These are phyloP conservation scores for Sutorius australiensis DNA, from an alignment of 768 basidiomycete species.

Conservation along the genomic window DNA sequence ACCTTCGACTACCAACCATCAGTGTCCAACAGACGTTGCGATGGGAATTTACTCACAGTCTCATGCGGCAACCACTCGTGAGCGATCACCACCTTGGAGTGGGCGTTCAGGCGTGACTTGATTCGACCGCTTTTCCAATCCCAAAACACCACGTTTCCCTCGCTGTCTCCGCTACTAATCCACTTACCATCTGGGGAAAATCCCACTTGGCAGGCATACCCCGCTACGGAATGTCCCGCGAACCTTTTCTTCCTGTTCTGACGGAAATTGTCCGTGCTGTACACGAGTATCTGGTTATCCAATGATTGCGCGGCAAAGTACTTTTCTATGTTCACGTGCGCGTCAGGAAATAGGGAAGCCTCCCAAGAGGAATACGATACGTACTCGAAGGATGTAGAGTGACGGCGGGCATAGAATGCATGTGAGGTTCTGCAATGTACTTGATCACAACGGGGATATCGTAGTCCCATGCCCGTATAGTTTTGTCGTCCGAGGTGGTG, in stretches of 20 bases:
- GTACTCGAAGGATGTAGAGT: constrained; percentile 91
- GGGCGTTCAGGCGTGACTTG: constrained; percentile 83
- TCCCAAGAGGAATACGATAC: constrained; percentile 33
- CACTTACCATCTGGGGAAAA: constrained; percentile 99
- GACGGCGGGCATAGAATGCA: constrained; percentile 99
- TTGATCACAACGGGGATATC: constrained; percentile 99
- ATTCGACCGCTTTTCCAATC: constrained; percentile 99
- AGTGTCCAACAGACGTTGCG: neutral
- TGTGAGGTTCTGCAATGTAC: constrained; percentile 97
- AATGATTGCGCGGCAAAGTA: constrained; percentile 97
- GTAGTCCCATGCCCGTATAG: constrained; percentile 98
- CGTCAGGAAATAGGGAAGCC: constrained; percentile 1
- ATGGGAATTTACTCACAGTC: constrained; percentile 55
- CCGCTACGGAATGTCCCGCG: constrained; percentile 94
- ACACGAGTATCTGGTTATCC: constrained; percentile 97
- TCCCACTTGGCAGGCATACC: constrained; percentile 94
- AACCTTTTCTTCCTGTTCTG: constrained; percentile 99
- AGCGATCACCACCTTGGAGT: constrained; percentile 94
- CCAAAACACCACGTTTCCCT: constrained; percentile 97
- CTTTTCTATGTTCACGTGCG: constrained; percentile 55
- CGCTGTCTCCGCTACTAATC: constrained; percentile 95
- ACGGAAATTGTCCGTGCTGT: constrained; percentile 96
- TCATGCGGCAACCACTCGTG: constrained; percentile 99
- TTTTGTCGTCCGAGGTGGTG: constrained; percentile 98
- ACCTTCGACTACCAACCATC: constrained; percentile 75